Conservation (phyloP, 768 basidiomycete species). For the Mycena latifolia region DNA sequence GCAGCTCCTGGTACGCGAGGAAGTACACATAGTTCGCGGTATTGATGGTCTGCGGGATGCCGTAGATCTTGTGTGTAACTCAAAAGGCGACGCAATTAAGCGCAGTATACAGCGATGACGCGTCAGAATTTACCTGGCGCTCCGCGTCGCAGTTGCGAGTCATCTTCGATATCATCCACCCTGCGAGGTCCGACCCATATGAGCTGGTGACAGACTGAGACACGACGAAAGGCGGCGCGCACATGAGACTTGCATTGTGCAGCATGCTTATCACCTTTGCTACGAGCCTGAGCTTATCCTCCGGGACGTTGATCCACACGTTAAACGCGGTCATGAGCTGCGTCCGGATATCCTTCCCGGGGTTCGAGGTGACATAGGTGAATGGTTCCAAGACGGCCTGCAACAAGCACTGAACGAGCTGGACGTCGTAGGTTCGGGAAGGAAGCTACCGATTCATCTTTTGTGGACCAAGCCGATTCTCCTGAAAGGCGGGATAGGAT, state of each 20-base stretch:
- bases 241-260: slow-evolving; percentile 95
- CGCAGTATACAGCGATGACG: not conserved
- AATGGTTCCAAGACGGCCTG: slow-evolving; percentile 87
- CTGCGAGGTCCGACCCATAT: slow-evolving; percentile 51
- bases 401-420: not conserved
- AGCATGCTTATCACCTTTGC: slow-evolving; percentile 91
- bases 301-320: slow-evolving; percentile 87
- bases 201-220: not conserved
- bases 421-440: not conserved
- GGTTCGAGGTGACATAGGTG: slow-evolving; percentile 83
- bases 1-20: slow-evolving; percentile 89
- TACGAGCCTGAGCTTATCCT: slow-evolving; percentile 78
- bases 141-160: slow-evolving; percentile 88
- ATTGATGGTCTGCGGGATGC: slow-evolving; percentile 97
- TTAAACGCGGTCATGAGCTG: slow-evolving; percentile 95
- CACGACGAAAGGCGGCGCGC: slow-evolving; percentile 35
- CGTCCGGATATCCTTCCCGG: slow-evolving; percentile 93
- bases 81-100: slow-evolving; percentile 2
- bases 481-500: slow-evolving; percentile 49
- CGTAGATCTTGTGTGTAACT: slow-evolving; percentile 97
- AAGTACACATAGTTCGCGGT: slow-evolving; percentile 98
- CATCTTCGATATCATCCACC: slow-evolving; percentile 96
- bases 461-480: slow-evolving; percentile 49
- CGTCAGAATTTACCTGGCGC: slow-evolving; percentile 67
- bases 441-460: slow-evolving; percentile 49